Base-by-base conservation (phyloP, 2,329 filamentous ascomycete species). In the Xylaria hypoxylon region DNA sequence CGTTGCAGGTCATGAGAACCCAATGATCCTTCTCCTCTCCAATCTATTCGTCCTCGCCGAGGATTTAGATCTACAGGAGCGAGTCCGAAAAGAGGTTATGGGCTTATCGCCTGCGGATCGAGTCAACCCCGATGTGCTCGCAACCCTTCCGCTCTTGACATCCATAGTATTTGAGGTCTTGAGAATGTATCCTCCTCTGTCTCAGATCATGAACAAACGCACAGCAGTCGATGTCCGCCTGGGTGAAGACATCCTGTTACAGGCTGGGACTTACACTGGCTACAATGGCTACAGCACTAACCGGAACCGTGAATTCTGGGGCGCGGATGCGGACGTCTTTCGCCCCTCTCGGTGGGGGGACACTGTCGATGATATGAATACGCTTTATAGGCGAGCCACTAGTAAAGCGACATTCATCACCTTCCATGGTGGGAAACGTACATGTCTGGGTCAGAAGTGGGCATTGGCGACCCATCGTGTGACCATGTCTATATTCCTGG, bases 151-250 rank as follows among this genome's bases (percentile, higher is more conserved):
- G 0, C 78, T 79, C 35, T 74, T 85, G 5, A 82, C 79, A 1
- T 75, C 83, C 0, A 77, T 82, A 26, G 74, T 85, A 22, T 80
- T 82, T 67, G 83, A 86, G 59, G 74, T 77, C 24, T 77, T 85
- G 13, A 81, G 84, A 1, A 76, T 86, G 51, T 83, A 81, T 62
- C 84, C 84, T 0, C 83, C 84, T 7, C 80, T 86, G 57, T 80
- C 78, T 0, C 83, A 85, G 64, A 76, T 86, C 47, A 81, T 85
- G 68, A 85, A 85, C 60, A 79, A 83, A 5, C 78, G 78, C 3
- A 79, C 78, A 0, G 67, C 70, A 45, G 60, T 50, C 17, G 55
- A 72, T 3, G 67, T 69, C 5, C 47, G 71, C 2, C 71, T 78
- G 0, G 74, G 77, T 13, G 66, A 73, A 26, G 68, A 77, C 2